Percentiles rank a stretch among this genome's conserved stretches.
These are phyloP conservation scores for Lasiosphaeria hispida DNA, from an alignment of 495 filamentous ascomycete genomes.

Conservation along the genomic window DNA sequence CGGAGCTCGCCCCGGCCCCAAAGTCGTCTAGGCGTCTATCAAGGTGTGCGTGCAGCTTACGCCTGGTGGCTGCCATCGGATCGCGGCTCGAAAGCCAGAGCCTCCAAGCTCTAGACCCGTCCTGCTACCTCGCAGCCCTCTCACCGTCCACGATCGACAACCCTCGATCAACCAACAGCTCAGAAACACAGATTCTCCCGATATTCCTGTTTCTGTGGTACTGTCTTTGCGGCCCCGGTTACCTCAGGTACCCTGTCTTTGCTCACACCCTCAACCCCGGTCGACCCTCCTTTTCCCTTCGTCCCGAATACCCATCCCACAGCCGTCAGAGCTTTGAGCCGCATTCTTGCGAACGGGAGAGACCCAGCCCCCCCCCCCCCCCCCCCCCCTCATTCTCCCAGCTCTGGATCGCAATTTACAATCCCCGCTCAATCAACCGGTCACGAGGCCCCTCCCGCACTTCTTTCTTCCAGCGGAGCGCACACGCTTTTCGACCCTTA, in stretches of 20 bases:
- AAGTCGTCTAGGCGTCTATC: neutral
- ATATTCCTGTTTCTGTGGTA: conserved; percentile 7
- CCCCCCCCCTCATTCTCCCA: conserved; percentile 19
- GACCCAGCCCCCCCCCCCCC: conserved; percentile 15
- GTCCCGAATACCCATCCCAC: conserved; percentile 21
- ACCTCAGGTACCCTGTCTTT: conserved; percentile 10
- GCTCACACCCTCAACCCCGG: neutral
- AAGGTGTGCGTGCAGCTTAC: conserved; percentile 3
- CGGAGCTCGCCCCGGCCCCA: conserved; percentile 9
- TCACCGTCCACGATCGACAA: conserved; percentile 9
- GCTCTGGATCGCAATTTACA: conserved; percentile 26
- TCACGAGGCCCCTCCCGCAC: conserved; percentile 30
- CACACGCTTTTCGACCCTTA: conserved; percentile 14
- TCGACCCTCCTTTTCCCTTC: conserved; percentile 15
- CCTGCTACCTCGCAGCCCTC: conserved; percentile 3
- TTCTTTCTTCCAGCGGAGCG: conserved; percentile 25
- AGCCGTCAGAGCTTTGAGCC: conserved; percentile 29
- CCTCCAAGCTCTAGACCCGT: conserved; percentile 11
- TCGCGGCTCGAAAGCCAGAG: conserved; percentile 12
- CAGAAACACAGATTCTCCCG: neutral
- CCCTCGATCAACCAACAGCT: conserved; percentile 2
- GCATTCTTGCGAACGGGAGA: conserved; percentile 21
- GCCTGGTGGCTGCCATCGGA: conserved; percentile 9
- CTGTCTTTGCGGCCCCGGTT: neutral
- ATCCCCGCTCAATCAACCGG: conserved; percentile 31